Evolutionary conservation across 257 asterid species (phyloP), one percentile per base, ranked within the genome.

Genomic region (Sherardia arvensis): DNA sequence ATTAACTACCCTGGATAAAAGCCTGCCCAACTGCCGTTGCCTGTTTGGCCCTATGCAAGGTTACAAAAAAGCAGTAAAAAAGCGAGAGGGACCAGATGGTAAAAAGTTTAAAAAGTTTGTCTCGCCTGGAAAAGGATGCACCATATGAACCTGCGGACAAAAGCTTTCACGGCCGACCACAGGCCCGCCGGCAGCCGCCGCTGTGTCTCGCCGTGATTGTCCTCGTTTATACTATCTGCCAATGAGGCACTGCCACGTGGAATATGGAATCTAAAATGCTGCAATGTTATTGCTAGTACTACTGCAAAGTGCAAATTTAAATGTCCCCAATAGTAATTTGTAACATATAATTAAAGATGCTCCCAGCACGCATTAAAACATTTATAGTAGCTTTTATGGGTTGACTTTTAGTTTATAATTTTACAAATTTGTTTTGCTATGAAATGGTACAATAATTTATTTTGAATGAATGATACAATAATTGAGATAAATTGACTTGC

Each of bases 141-240:
- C 49, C 11, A 17, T 30, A 57, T 18, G 38, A 53, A 65, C 78
- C 74, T 45, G 60, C 61, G 64, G 77, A 25, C 51, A 71, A 71
- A 60, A 34, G 65, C 63, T 3, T 18, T n/a, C 12, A 53, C 67
- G 51, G 64, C 74, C 82, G 87, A 84, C 92, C 71, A 9, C 66
- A 4, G 48, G 47, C 33, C 48, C 71, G 67, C 80, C 79, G 64
- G 76, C 81, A 67, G 91, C 92, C 85, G 90, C 84, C 84, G 85
- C 38, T 79, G 27, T 83, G 95, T 82, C 85, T 65, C 65, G 58
- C 64, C 61, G 21, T 8, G 53, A 43, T 60, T 66, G 76, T 66
- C 72, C 55, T 17, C 60, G 73, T 56, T 57, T 80, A 84, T 74
- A 7, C 1, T 34, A 5, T n/a, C 25, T 11, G 7, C 18, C 33